Conservation (phyloP, 495 filamentous ascomycete species). For the Penicillium nucicola region DNA sequence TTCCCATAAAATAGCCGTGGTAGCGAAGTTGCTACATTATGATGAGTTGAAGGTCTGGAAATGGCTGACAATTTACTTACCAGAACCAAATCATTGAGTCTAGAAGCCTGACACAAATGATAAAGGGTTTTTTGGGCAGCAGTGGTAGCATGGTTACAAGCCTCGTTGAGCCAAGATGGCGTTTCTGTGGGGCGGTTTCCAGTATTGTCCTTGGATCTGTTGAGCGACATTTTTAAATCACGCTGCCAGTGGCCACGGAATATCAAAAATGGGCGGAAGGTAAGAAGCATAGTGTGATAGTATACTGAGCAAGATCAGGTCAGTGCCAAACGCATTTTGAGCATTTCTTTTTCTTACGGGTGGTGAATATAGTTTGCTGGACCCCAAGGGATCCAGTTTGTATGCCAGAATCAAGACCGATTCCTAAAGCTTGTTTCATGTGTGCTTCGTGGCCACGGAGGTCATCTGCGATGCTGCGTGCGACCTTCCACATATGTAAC, state of each 20-base stretch:
- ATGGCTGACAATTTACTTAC: slow-evolving; percentile 13
- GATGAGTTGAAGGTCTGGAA: neutral
- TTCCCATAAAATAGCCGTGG: slow-evolving; percentile 39
- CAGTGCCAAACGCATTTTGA: too few relatives aligned
- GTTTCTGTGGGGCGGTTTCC: slow-evolving; percentile 28
- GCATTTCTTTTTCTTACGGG: slow-evolving; percentile 23
- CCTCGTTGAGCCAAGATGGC: slow-evolving; percentile 42
- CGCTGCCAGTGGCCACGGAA: slow-evolving; percentile 41
- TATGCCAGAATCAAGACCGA: slow-evolving; percentile 29
- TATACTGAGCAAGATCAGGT: slow-evolving; percentile 29
- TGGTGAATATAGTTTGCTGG: slow-evolving; percentile 33
- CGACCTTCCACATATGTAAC: slow-evolving; percentile 42
- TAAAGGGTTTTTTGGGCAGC: slow-evolving; percentile 38
- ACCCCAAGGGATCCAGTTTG: slow-evolving; percentile 34
- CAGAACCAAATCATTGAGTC: slow-evolving; percentile 33
- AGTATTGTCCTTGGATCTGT: neutral
- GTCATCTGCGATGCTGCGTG: slow-evolving; percentile 36
- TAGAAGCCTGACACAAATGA: slow-evolving; percentile 32
- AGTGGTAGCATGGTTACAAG: slow-evolving; percentile 36
- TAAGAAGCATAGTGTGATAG: slow-evolving; percentile 39
- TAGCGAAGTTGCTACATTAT: slow-evolving; percentile 35
- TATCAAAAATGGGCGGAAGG: slow-evolving; percentile 45
- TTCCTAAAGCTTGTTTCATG: slow-evolving; percentile 30
- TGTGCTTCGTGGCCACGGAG: slow-evolving; percentile 28
- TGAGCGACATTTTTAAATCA: slow-evolving; percentile 20